A percentile compares a stretch with the other conserved stretches of the same genome.
Conservation (phyloP, 1,284 basidiomycete genomes). For the Athelia sp. region DNA sequence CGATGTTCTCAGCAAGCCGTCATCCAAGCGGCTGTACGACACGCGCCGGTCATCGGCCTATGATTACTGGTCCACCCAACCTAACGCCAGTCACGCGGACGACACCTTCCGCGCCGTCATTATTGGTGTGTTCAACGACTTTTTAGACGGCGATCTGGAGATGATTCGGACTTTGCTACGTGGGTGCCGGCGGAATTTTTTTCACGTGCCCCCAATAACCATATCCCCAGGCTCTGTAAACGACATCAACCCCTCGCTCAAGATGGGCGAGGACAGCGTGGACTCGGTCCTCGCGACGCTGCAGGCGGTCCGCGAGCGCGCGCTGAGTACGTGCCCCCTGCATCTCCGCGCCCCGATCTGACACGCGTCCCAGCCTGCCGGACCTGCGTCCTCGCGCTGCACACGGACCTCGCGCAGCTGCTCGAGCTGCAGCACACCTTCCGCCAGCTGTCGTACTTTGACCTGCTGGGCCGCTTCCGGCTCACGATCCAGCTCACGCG, state of each 20-base stretch:
- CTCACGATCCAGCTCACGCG: slow-evolving; percentile 75
- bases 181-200: no score
- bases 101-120: slow-evolving; percentile 75
- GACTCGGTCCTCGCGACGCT: slow-evolving; percentile 59
- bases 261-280: slow-evolving; percentile 68
- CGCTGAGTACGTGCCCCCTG: slow-evolving; percentile 48
- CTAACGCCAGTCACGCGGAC: slow-evolving; percentile 49
- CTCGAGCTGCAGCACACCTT: slow-evolving; percentile 78
- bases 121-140: slow-evolving; percentile 73
- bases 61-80: neutral
- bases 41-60: slow-evolving; percentile 38
- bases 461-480: slow-evolving; percentile 71
- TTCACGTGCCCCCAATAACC: slow-evolving; percentile 1
- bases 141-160: slow-evolving; percentile 80
- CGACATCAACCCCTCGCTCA: slow-evolving; percentile 66
- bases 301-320: slow-evolving; percentile 59
- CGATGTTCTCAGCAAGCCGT: slow-evolving; percentile 71
- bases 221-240: slow-evolving; percentile 63
- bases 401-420: slow-evolving; percentile 66
- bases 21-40: slow-evolving; percentile 68
- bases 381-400: slow-evolving; percentile 70
- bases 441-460: slow-evolving; percentile 72
- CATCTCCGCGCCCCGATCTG: slow-evolving; percentile 1
- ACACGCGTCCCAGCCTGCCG: slow-evolving; percentile 55
- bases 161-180: slow-evolving; percentile 71